Conservation (phyloP, 805 yeast species). For the Ogataea thermomethanolica region DNA sequence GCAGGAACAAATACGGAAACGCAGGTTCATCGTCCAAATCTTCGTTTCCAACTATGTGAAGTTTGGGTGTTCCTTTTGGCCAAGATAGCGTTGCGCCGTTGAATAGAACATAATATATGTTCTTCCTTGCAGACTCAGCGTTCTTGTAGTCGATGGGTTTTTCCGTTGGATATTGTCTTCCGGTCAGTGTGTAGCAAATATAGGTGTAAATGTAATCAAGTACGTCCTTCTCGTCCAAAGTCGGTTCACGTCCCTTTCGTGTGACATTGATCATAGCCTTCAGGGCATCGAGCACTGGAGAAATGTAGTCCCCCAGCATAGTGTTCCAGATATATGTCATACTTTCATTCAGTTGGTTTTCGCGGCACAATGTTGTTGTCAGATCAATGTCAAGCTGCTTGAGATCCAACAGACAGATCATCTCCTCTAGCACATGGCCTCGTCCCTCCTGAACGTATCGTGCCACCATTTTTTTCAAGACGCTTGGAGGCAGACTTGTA, state of each 20-base stretch:
- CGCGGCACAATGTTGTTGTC: conserved; percentile 59
- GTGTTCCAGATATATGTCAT: conserved; percentile 68
- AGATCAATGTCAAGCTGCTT: conserved; percentile 72
- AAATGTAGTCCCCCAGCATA: conserved; percentile 62
- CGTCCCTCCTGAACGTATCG: conserved; percentile 39
- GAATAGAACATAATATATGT: conserved; percentile 56
- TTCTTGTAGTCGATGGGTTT: conserved; percentile 36
- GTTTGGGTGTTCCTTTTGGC: conserved; percentile 39
- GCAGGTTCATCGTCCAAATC: conserved; percentile 40
- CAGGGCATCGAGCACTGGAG: conserved; percentile 66
- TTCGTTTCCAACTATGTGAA: conserved; percentile 33
- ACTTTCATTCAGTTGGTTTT: conserved; percentile 57
- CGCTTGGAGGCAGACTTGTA: conserved; percentile 52
- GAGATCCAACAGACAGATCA: conserved; percentile 68
- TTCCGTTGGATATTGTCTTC: conserved; percentile 79
- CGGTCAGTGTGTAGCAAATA: conserved; percentile 66
- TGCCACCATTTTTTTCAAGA: conserved; percentile 60
- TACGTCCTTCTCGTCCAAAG: background rate
- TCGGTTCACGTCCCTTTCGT: too few relatives aligned
- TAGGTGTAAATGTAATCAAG: conserved; percentile 48
- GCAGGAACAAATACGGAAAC: conserved; percentile 64
- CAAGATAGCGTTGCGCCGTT: conserved; percentile 49
- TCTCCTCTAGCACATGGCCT: conserved; percentile 55
- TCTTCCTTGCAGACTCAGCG: conserved; percentile 43
- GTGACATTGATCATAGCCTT: conserved; percentile 25